Base-by-base conservation (phyloP, 2,329 filamentous ascomycete genomes). In the Plectosphaerella cucumerina region DNA sequence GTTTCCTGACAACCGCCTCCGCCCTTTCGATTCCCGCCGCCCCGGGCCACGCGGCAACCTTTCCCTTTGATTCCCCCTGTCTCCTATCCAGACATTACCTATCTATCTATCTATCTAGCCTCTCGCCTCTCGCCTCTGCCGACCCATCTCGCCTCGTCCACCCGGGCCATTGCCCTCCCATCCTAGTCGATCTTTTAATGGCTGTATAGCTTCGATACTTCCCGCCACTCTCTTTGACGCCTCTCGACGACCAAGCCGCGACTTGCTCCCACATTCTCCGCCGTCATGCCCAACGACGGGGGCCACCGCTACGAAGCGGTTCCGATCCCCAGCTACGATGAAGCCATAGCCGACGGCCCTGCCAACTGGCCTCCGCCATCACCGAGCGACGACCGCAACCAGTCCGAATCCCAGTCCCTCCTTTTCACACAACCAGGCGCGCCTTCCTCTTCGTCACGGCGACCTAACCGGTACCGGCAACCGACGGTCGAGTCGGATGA, bases 401-500 rank as follows among this genome's bases (percentile, higher is more conserved):
- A 90, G 64, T 81, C 82, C 50, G 90, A 96, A 70, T 81, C 87
- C 68, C 86, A 91, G 69, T 88, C 86, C 6, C 81, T 96, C 22
- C 77, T 96, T 39, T 77, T 76, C 49, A 73, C 78, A 50, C 76
- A 78, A 50, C 70, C 69, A 56, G 72, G 65, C 50, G 64, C 62
- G 34, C 58, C 67, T 6, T 64, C 70, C 22, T 31, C n/a, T n/a
- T 67, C 68, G 9, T 70, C 73, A 34, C 69, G 74, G 51, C 73
- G 76, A 53, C 72, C 73, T 35, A 65, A 67, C 44, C 84, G 84
- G 56, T 96, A 97, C 68, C 85, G 84, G 31, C 81, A 86, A 35
- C 91, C 93, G 1, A 92, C 88, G 1, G 91, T 93, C 55, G 88
- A 94, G 68, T 78, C 73, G 2, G 91, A 90, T 52, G 86, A 85